These are phyloP conservation scores for Coemansia interrupta DNA, from an alignment of 192 early-diverging fungal genomes.

Conservation along the genomic window DNA sequence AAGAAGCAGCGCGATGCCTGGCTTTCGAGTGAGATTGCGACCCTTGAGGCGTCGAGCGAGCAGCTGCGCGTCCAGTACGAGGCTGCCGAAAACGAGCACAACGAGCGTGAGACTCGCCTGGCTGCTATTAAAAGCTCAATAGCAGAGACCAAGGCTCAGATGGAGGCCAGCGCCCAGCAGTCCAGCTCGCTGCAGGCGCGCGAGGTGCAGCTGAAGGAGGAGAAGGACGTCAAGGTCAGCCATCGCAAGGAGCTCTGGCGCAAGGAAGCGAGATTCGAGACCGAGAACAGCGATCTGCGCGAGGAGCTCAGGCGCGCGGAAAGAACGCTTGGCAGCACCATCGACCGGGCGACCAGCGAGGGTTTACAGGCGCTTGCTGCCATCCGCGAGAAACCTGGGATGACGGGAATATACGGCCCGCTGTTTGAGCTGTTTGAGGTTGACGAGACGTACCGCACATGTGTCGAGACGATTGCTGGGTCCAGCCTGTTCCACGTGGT, in stretches of 20 bases:
- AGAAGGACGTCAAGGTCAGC: constrained; percentile 34
- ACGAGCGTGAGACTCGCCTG: constrained; percentile 24
- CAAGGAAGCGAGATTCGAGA: constrained; percentile 73
- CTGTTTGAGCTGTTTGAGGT: constrained; percentile 90
- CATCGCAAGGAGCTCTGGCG: constrained; percentile 80
- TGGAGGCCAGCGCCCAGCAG: constrained; percentile 22
- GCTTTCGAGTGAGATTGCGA: constrained; percentile 67
- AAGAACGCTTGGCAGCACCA: constrained; percentile 64
- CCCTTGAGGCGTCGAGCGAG: constrained; percentile 56
- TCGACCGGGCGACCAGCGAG: constrained; percentile 79
- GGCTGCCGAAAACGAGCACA: constrained; percentile 35
- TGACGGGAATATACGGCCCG: constrained; percentile 82
- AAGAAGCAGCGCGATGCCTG: constrained; percentile 75
- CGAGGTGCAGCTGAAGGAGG: constrained; percentile 39
- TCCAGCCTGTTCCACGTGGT: constrained; percentile 91
- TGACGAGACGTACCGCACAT: constrained; percentile 74
- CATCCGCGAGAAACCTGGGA: constrained; percentile 63
- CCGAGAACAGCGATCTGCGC: constrained; percentile 61
- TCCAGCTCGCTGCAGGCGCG: constrained; percentile 39
- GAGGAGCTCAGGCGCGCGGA: constrained; percentile 76
- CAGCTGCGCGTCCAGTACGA: constrained; percentile 58
- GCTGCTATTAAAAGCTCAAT: constrained; percentile 21
- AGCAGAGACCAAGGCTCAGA: constrained; percentile 21
- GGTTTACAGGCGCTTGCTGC: constrained; percentile 70
- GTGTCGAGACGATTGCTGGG: constrained; percentile 87